These are phyloP conservation scores for Globisporangium recalcitrans DNA, from an alignment of 352 stramenopile genomes.

Conservation along the genomic window DNA sequence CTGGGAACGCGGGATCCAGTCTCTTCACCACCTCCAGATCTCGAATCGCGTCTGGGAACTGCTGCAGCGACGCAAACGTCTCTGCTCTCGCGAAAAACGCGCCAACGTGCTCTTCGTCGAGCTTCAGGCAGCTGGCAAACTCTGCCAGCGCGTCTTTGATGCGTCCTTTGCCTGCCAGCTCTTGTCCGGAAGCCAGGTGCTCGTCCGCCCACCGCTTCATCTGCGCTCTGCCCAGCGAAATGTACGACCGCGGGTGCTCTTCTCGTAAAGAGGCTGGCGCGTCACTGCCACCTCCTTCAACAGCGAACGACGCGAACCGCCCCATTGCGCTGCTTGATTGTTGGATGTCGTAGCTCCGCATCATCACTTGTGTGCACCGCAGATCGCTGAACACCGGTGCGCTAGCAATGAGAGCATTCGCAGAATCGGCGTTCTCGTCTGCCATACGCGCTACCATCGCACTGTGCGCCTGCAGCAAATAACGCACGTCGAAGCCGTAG, in stretches of 20 bases:
- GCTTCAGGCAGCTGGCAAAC: conserved; percentile 31
- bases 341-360: conserved; percentile 13
- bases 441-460: background rate
- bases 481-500: conserved; percentile 23
- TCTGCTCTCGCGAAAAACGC: conserved; percentile 23
- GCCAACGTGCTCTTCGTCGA: conserved; percentile 23
- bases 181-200: conserved; percentile 19
- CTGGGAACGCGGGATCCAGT: conserved; percentile 18
- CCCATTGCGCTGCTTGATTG: background rate
- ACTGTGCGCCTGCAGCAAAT: conserved; percentile 1
- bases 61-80: conserved; percentile 18
- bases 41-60: conserved; percentile 31
- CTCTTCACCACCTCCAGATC: conserved; percentile 27
- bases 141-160: conserved; percentile 30
- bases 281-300: background rate
- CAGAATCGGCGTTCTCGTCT: conserved; percentile 6
- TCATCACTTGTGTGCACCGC: conserved; percentile 18
- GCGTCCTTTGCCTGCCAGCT: conserved; percentile 21
- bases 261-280: no score
- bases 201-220: conserved; percentile 36
- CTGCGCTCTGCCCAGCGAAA: conserved; percentile 26
- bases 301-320: conserved; percentile 18
- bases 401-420: conserved; percentile 19
- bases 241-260: conserved; percentile 25
- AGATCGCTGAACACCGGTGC: conserved; percentile 25